Conservation (phyloP, 179 eudicot genomes). For the Gypsophila paniculata region DNA sequence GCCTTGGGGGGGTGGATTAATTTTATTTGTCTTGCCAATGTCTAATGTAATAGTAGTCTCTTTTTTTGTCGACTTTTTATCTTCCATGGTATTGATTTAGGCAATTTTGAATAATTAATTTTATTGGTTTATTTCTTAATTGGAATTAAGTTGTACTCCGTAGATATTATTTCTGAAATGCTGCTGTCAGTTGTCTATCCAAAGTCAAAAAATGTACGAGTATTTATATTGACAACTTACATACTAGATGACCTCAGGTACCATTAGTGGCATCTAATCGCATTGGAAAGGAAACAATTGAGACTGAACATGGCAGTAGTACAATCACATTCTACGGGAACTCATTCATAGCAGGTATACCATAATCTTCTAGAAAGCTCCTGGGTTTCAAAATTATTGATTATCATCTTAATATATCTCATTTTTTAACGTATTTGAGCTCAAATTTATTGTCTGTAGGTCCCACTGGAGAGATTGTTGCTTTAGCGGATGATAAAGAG, state of each 20-base stretch:
- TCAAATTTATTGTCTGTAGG: constrained; percentile 38
- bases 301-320: constrained; percentile 89
- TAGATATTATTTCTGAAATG: not conserved
- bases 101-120: not conserved
- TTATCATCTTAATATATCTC: not conserved
- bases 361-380: not conserved
- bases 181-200: constrained; percentile 6
- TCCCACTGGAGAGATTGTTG: constrained; percentile 85
- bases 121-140: not conserved
- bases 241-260: constrained; percentile 46
- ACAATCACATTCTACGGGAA: constrained; percentile 90
- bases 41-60: not conserved
- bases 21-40: not conserved
- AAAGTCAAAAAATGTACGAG: not conserved
- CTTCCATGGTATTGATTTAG: not conserved
- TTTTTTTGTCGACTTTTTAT: not conserved
- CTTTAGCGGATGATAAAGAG: constrained; percentile 68
- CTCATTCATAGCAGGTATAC: constrained; percentile 90
- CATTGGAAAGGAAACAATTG: constrained; percentile 74
- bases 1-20: not conserved
- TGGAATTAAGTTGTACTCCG: constrained; percentile 11
- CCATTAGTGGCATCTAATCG: constrained; percentile 96
- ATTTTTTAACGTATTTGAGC: not conserved
- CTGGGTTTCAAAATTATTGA: not conserved
- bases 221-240: constrained; percentile 11